Percentiles rank a stretch among this genome's conserved stretches.
Conservation (phyloP, 805 yeast species). For the Yamadazyma endophytica region DNA sequence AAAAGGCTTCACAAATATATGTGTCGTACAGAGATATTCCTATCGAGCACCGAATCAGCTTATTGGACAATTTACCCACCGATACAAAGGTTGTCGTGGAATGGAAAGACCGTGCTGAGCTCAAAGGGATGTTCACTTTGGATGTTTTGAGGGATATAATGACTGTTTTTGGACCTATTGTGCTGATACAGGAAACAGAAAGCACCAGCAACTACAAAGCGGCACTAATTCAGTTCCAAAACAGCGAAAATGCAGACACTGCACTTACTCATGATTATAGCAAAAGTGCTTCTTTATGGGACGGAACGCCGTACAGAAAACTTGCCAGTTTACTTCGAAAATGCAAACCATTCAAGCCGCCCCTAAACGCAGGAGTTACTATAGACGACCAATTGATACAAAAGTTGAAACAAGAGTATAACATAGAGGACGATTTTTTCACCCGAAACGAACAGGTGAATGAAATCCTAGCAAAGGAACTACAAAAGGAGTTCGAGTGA, state of each 20-base stretch:
- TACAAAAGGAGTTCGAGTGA: slow-evolving; percentile 2
- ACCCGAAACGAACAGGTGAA: slow-evolving; percentile 8
- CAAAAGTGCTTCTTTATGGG: slow-evolving; percentile 42
- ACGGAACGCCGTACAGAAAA: slow-evolving; percentile 38
- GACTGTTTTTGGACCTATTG: slow-evolving; percentile 43
- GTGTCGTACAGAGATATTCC: slow-evolving; percentile 18
- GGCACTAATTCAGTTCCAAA: slow-evolving; percentile 32
- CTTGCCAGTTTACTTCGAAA: slow-evolving; percentile 44
- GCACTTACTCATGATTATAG: slow-evolving; percentile 43
- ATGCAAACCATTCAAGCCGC: slow-evolving; percentile 13
- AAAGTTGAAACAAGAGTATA: no score
- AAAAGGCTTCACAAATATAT: slow-evolving; percentile 6
- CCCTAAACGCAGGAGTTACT: neutral
- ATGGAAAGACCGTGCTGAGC: slow-evolving; percentile 43
- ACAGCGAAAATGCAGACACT: slow-evolving; percentile 19
- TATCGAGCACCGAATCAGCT: slow-evolving; percentile 1
- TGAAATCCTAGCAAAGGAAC: slow-evolving; percentile 4
- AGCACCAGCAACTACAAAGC: slow-evolving; percentile 12
- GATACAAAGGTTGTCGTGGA: slow-evolving; percentile 25
- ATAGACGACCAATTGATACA: neutral
- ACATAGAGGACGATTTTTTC: slow-evolving; percentile 2
- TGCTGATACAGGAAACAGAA: slow-evolving; percentile 2
- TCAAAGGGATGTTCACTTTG: slow-evolving; percentile 24
- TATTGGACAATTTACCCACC: slow-evolving; percentile 2
- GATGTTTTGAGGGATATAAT: slow-evolving; percentile 35